Conservation (phyloP, 805 yeast species). For the Ogataea corticis region DNA sequence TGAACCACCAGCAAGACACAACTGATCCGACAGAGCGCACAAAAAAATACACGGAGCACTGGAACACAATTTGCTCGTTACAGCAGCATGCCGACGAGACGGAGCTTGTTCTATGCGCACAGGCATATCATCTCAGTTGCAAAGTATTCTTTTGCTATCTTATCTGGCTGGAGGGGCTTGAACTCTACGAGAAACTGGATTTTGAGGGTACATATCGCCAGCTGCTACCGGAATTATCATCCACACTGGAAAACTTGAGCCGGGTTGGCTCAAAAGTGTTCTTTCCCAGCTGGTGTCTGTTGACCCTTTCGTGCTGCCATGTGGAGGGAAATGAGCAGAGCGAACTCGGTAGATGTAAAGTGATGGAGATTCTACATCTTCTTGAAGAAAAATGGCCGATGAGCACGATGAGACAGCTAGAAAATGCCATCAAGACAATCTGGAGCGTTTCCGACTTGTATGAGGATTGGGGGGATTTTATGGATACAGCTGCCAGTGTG, state of each 20-base stretch:
- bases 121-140: constrained; percentile 22
- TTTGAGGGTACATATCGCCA: constrained; percentile 7
- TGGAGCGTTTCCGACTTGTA: constrained; percentile 33
- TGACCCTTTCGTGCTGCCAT: constrained; percentile 25
- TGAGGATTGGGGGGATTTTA: constrained; percentile 9
- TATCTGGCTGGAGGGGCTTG: constrained; percentile 11
- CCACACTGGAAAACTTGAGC: constrained; percentile 14
- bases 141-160: constrained; percentile 22
- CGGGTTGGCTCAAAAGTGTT: constrained; percentile 15
- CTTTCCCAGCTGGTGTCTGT: constrained; percentile 36
- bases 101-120: constrained; percentile 23
- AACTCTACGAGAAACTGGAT: constrained; percentile 9
- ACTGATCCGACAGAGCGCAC: background rate
- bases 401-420: constrained; percentile 24
- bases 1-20: constrained; percentile 17
- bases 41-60: constrained; percentile 7
- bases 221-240: constrained; percentile 14
- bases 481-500: constrained; percentile 3
- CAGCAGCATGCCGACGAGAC: constrained; percentile 10
- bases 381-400: constrained; percentile 32
- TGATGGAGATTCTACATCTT: constrained; percentile 21
- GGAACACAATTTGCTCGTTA: too few species aligned
- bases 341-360: constrained; percentile 15
- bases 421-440: constrained; percentile 28
- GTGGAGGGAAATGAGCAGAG: constrained; percentile 9